These are phyloP conservation scores for Raffaelea arxii DNA, from an alignment of 2,329 filamentous ascomycete genomes.

Conservation along the genomic window DNA sequence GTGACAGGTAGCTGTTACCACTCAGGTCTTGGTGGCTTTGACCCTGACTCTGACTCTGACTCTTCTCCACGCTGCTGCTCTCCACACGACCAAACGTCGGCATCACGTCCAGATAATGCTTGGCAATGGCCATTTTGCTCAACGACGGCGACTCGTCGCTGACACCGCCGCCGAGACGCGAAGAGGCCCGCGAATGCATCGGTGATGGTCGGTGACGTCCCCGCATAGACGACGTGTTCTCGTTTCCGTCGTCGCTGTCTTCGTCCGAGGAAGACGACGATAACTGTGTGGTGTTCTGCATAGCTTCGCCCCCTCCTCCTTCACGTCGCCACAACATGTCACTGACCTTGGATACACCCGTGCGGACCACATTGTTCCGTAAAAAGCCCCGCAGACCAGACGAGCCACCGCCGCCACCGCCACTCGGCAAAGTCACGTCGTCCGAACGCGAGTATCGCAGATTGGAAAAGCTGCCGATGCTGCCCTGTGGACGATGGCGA, in stretches of 20 bases:
- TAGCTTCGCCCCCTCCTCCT: slow-evolving; percentile 8
- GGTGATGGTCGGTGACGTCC: slow-evolving; percentile 27
- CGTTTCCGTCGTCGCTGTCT: slow-evolving; percentile 32
- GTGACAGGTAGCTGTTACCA: background rate
- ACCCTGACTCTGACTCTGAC: background rate
- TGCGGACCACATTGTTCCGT: slow-evolving; percentile 56
- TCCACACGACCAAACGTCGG: slow-evolving; percentile 31
- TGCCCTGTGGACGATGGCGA: slow-evolving; percentile 35
- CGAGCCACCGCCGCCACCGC: background rate
- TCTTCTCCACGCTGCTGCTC: background rate
- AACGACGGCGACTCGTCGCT: slow-evolving; percentile 16
- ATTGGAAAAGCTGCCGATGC: slow-evolving; percentile 31
- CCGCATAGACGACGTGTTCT: slow-evolving; percentile 27
- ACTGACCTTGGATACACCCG: slow-evolving; percentile 44
- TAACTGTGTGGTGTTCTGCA: slow-evolving; percentile 19
- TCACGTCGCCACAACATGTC: slow-evolving; percentile 50
- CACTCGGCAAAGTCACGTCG: slow-evolving; percentile 16
- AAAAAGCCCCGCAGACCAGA: slow-evolving; percentile 57
- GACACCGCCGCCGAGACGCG: slow-evolving; percentile 7
- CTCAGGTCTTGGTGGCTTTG: background rate
- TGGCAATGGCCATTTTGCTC: slow-evolving; percentile 17
- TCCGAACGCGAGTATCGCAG: background rate
- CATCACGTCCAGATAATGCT: slow-evolving; percentile 42
- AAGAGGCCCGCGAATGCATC: slow-evolving; percentile 20
- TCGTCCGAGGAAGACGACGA: background rate